Evolutionary conservation across 2,329 filamentous ascomycete genomes (phyloP), one percentile per base, ranked within the genome.

Genomic region (Plenodomus biglobosus): DNA sequence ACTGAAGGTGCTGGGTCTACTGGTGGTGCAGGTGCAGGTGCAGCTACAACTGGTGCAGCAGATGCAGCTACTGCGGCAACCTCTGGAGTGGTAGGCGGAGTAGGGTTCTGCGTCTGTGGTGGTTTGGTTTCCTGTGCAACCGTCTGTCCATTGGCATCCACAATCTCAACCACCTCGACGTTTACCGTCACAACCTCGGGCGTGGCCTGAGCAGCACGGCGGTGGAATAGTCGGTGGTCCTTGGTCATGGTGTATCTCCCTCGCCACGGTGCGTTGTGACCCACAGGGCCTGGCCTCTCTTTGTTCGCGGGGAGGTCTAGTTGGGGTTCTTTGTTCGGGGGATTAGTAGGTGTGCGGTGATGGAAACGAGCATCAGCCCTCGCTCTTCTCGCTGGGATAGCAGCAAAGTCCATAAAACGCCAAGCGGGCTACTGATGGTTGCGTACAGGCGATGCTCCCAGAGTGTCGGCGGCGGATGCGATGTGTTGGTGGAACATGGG

Each of bases 161-260:
- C 54, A 3, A 66, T 64, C 2, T 59, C 61, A 10, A 70, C 48
- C 17, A 71, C 61, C 40, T 70, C 55, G 21, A 70, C 67, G 19
- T 55, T 55, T 22, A 70, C 56, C 3, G 61, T 69, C 38, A 68
- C 42, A 11, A 65, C 43, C 27, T 60, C 52, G 11, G 27, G 27
- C 18, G 52, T 40, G 6, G 43, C 50, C 42, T 52, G 55, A 10
- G 56, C 59, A 40, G 57, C 55, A 36, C 68, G 68, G 48, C 62
- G 68, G 49, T 73, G 70, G 43, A 69, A 68, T 42, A 65, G 46
- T 42, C 59, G 59, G 56, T 73, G 70, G 38, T 54, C 55, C 44
- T 58, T 58, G 27, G 60, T 62, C 63, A 73, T 69, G 53, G 56
- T 52, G 35, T 55, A 43, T 39, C 58, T 58, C 27, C 55, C 56